Base-by-base conservation (phyloP, 139 green algal genomes). In the Coelastrella sp. region DNA sequence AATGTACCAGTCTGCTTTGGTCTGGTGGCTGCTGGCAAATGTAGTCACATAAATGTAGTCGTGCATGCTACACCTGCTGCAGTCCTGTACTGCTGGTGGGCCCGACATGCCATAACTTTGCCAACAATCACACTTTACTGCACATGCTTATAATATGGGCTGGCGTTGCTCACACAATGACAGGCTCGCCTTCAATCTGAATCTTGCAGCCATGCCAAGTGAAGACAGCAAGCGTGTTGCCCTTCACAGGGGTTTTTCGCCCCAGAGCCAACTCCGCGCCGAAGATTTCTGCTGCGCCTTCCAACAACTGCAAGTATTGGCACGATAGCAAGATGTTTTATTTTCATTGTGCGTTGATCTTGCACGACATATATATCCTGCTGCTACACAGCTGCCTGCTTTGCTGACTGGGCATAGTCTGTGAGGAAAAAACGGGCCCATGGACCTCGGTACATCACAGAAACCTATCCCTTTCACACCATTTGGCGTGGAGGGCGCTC, bases 221-320 rank as follows among this genome's bases (percentile, higher is more conserved):
- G 93, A 95, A 99, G 5, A 98, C 95, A 63, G 97, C 97, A 15
- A 98, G 76, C 4, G 79, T 98, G 58, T 97, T 93, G 0, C 96
- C 96, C 0, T 57, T 87, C 11, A 98, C 75, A 6, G 63, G 72
- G 7, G 97, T 73, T 8, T 68, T 74, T 68, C 96, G 81, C 6
- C 95, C 96, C 6, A 95, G 84, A 0, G 94, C 78, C 57, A 99
- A 88, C 85, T 98, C 95, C 10, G 95, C 93, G 24, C 97, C 97
- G 94, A 99, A 99, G 0, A 99, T 89, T 92, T 99, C 97, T 0
- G 97, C 97, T 4, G 89, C 83, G 11, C 97, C 97, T 6, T 93
- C 82, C 24, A 92, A 70, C 63, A 70, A 70, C 63, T 20, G 63
- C 63, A 70, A 70, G 14, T 15, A 70, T 70, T 70, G 63, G 12